Base-by-base conservation (phyloP, 78 protist species). In the Dictyostelium purpureum region DNA sequence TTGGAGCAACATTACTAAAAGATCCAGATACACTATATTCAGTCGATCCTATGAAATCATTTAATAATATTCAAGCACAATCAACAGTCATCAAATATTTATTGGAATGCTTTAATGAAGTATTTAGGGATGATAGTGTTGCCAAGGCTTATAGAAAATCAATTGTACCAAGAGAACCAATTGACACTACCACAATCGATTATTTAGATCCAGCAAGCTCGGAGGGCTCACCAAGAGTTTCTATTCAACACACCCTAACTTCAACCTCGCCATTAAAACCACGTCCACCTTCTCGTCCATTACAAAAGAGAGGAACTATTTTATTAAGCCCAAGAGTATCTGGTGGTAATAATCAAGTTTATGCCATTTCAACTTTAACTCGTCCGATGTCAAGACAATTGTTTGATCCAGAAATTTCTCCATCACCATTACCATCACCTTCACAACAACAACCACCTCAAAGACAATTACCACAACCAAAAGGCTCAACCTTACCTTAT, bases 11-110 rank as follows among this genome's bases (percentile, higher is more conserved):
- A 31, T 35, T 85, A 10, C 33, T 85, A 52, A 37, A 66, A 9
- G 92, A 85, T 73, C 92, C 92, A 59, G 92, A 85, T 43, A 63
- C 71, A 31, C n/a, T n/a, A n/a, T n/a, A n/a, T n/a, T 66, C 52
- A 49, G 77, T n/a, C 6, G 80, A 73, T 35, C 74, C 75, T n/a
- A 85, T 54, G 26, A 43, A 40, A 31, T 66, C 76, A 10, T 57
- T 85, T 9, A 24, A 10, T 12, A 85, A 85, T 63, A 24, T 85
- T 19, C 76, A 85, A 42, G 31, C 49, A 10, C 92, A 85, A 52
- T 85, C 92, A 45, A n/a, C 45, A 2, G 47, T 70, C 16, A 69
- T 85, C 5, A 85, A 85, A 61, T 85, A 73, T 40, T 14, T 85
- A 45, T 47, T 85, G 28, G 92, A 85, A 10, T 59, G 26, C 18